Conservation (phyloP, 805 yeast genomes). For the Kuraishia borneana region DNA sequence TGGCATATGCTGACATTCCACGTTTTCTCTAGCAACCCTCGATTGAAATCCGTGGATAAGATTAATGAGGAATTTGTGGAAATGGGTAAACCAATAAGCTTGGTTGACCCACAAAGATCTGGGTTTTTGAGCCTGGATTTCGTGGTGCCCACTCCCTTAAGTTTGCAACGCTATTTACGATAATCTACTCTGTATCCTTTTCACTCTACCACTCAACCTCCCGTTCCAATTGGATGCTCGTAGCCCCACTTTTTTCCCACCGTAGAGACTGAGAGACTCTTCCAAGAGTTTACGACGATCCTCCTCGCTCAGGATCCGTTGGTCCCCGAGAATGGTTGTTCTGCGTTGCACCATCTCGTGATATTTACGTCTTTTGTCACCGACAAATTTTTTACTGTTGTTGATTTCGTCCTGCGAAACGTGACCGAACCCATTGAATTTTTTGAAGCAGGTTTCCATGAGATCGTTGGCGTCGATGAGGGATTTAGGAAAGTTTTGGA, state of each 20-base stretch:
- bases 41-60: constrained; percentile 2
- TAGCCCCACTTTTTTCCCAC: constrained; percentile 17
- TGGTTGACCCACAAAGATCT: constrained; percentile 39
- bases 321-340: neutral
- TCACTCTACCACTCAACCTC: constrained; percentile 18
- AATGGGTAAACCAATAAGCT: constrained; percentile 15
- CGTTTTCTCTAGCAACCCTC: constrained; percentile 18
- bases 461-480: constrained; percentile 58
- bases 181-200: constrained; percentile 15
- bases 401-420: constrained; percentile 75
- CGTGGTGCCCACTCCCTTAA: constrained; percentile 26
- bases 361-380: constrained; percentile 41
- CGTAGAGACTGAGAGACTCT: constrained; percentile 10
- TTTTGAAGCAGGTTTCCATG: constrained; percentile 67
- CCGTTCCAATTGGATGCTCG: constrained; percentile 23
- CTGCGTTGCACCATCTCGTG: constrained; percentile 16
- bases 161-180: neutral
- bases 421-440: constrained; percentile 60
- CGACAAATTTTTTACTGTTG: constrained; percentile 69
- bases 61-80: constrained; percentile 15
- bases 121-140: constrained; percentile 51
- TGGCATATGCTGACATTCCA: constrained; percentile 30
- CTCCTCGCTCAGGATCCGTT: constrained; percentile 12
- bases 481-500: constrained; percentile 73
- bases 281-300: constrained; percentile 18